Evolutionary conservation across 2,329 filamentous ascomycete species (phyloP), one percentile per base, ranked within the genome.

Genomic region (Colletotrichum sp.): DNA sequence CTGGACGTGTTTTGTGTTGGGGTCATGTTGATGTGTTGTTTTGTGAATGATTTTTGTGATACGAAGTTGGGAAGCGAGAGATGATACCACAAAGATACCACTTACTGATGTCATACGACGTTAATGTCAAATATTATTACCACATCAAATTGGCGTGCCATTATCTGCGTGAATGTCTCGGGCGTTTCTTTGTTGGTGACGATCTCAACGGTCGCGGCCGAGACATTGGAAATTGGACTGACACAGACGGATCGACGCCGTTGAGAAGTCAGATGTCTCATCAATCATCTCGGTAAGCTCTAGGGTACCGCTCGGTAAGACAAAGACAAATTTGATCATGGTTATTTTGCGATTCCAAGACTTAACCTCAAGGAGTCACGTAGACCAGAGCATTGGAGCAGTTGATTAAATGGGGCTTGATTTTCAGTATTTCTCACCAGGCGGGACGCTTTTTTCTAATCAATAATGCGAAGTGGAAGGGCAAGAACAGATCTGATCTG

Each of bases 31-130:
- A 73, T 39, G 9, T 30, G 6, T 34, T 34, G 30, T 21, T 24
- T n/a, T 63, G 30, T 24, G 13, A 57, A 59, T 28, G 21, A 59
- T 5, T 21, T 21, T 52, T 52, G 44, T 21, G 44, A 52, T 13
- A 6, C 1, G 26, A 34, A 34, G 15, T 26, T n/a, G 21, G 26
- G 18, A 64, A 15, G 28, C 10, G 30, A 24, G 28, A 28, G 52
- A 26, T 24, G 39, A 76, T 69, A 69, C 64, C 44, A 64, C 34
- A 39, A 76, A 52, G 70, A 76, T 76, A 73, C 73, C 70, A 73
- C 69, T 68, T 52, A 73, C 52, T 26, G 15, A 76, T 62, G 67
- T 74, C 67, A 59, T 60, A 65, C 26, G 70, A 76, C 64, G 24
- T 65, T 76, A 73, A 76, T 76, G 73, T 69, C 59, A 52, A 73